Base-by-base conservation (phyloP, 2,329 filamentous ascomycete genomes). In the Penicillium sp. region DNA sequence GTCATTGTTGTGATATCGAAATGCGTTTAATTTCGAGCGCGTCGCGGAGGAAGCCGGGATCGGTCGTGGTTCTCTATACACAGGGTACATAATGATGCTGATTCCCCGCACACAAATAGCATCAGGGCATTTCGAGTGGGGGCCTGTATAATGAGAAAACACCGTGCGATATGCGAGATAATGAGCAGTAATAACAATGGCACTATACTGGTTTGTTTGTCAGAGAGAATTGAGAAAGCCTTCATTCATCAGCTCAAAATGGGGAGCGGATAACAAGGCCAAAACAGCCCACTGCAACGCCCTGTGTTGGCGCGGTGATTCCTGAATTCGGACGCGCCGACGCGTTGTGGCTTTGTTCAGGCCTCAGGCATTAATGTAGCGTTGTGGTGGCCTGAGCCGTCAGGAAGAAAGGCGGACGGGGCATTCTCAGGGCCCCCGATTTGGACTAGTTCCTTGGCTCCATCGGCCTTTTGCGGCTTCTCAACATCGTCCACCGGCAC, bases 11-110 rank as follows among this genome's bases (percentile, higher is more conserved):
- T 60, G 63, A 69, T 85, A 86, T 67, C 83, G 81, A 66, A 86
- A 87, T 31, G 81, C 79, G 70, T 84, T 83, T 59, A 87, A 75
- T 72, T 86, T 87, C 5, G 79, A 79, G 61, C 81, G 84, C 3
- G 84, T 83, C 65, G 83, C 79, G 5, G 80, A 78, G 11, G 83
- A 86, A 7, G 85, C 80, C 58, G 81, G 70, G 46, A 70, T 69
- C 29, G 70, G 56, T 19, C 67, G 66, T 41, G 66, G 58, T 29
- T 69, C 70, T 53, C 65, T 64, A 50, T 73, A 65, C 69, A 75
- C 72, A 59, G 56, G 54, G 58, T 66, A 58, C 60, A 62, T 70
- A 50, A 30, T 59, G 60, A 61, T 56, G 54, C 50, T 63, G 53
- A 60, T 58, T 55, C 55, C 60, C 65, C 65, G 63, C 59, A 55